Conservation (phyloP, 768 basidiomycete genomes). For the Hemileccinum rubropunctum region DNA sequence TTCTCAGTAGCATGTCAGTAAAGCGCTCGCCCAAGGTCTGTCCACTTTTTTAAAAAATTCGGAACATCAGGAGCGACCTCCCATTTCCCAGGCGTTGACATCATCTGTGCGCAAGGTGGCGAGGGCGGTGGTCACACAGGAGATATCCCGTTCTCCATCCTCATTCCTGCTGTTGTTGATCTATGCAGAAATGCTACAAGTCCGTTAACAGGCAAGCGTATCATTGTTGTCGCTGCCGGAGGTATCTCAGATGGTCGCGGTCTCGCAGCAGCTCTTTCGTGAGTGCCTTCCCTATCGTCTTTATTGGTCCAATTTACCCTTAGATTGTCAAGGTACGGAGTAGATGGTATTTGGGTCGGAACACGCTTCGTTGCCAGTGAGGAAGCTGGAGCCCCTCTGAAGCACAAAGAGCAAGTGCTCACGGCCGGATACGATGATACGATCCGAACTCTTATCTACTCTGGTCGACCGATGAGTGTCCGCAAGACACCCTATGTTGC, state of each 20-base stretch:
- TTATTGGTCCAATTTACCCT: neutral
- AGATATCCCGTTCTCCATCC: constrained; percentile 74
- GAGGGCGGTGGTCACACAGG: constrained; percentile 92
- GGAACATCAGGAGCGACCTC: neutral
- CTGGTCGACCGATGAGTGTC: constrained; percentile 81
- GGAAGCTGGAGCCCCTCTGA: constrained; percentile 76
- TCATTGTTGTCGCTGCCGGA: constrained; percentile 81
- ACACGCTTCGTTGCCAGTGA: constrained; percentile 83
- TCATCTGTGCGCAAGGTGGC: constrained; percentile 86
- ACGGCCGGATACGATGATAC: constrained; percentile 76
- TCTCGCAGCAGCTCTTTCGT: constrained; percentile 72
- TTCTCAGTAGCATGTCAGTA: constrained; percentile 56
- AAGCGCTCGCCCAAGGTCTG: constrained; percentile 69
- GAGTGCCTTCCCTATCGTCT: constrained; percentile 12
- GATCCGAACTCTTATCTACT: constrained; percentile 67
- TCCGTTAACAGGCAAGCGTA: constrained; percentile 73
- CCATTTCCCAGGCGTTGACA: constrained; percentile 63
- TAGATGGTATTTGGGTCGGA: constrained; percentile 84
- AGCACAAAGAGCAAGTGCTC: constrained; percentile 66
- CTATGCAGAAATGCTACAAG: constrained; percentile 65
- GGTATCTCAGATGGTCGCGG: constrained; percentile 83
- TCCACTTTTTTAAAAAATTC: neutral
- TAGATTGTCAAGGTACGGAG: constrained; percentile 57
- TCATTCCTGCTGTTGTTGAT: constrained; percentile 82
- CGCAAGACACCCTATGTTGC: constrained; percentile 74